Conservation (phyloP, 495 filamentous ascomycete genomes). For the Tuber indicum region DNA sequence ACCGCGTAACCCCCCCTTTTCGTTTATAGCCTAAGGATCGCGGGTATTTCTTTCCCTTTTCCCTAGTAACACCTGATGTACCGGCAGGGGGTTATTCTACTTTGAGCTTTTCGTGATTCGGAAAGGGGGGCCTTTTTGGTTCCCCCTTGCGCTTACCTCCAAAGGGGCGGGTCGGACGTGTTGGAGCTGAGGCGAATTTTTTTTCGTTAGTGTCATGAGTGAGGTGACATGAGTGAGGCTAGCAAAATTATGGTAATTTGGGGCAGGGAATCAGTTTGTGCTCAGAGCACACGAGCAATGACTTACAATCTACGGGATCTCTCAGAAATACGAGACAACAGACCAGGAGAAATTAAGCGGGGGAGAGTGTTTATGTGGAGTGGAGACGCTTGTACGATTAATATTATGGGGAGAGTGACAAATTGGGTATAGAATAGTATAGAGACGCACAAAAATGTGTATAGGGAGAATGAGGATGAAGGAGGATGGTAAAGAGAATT, state of each 20-base stretch:
- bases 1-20: conserved; percentile 11
- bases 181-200: conserved; percentile 11
- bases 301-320: neutral
- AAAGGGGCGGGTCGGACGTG: neutral
- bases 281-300: neutral
- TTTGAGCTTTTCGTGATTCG: neutral
- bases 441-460: neutral
- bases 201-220: neutral
- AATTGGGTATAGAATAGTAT: neutral
- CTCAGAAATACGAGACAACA: neutral
- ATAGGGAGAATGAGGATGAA: neutral
- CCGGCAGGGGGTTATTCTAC: neutral
- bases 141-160: neutral
- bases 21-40: neutral
- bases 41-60: neutral
- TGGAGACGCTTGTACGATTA: neutral
- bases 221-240: conserved; percentile 16
- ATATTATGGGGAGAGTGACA: neutral
- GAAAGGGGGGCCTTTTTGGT: neutral
- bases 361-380: neutral
- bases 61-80: neutral
- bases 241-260: conserved; percentile 1
- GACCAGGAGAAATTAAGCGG: neutral
- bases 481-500: neutral
- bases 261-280: neutral